Evolutionary conservation across 2,329 filamentous ascomycete species (phyloP).

Genomic region (Ceratocystis diversiconidia): DNA sequence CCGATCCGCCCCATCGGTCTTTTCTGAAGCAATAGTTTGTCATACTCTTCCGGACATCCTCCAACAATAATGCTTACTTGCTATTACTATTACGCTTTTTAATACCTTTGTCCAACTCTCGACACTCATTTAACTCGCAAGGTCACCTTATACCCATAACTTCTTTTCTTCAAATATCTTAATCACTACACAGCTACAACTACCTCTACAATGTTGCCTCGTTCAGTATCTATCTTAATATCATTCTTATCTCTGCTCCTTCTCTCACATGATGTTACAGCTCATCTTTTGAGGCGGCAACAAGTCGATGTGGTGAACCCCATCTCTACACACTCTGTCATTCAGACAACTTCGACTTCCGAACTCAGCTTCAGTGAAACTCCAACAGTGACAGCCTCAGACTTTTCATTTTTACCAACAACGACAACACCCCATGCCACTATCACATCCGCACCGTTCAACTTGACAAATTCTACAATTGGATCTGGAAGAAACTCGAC

Average conservation of each 20-base stretch:
- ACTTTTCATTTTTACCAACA: not conserved
- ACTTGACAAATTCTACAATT: not conserved
- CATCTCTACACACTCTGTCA: not conserved
- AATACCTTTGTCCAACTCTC: not conserved
- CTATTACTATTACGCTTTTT: not conserved
- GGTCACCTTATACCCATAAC: not conserved
- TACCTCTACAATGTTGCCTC: conserved; percentile 9
- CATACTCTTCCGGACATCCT: not conserved
- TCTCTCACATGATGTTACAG: conserved; percentile 27
- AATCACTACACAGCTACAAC: not conserved
- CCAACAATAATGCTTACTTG: not conserved
- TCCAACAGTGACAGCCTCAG: not conserved
- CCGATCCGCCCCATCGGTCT: not conserved
- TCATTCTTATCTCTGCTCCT: conserved; percentile 28
- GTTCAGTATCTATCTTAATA: conserved; percentile 8
- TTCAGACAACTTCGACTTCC: not conserved
- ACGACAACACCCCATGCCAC: not conserved
- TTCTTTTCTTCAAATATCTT: not conserved
- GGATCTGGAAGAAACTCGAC: not conserved
- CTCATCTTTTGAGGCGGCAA: conserved; percentile 27
- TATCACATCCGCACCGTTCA: not conserved
- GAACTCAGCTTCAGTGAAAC: not conserved
- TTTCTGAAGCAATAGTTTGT: conserved; percentile 5
- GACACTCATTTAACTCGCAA: not conserved
- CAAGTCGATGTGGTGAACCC: conserved; percentile 21